Evolutionary conservation across 805 yeast species (phyloP), one percentile per base, ranked within the genome.

Genomic region (Wickerhamiella hasegawae): DNA sequence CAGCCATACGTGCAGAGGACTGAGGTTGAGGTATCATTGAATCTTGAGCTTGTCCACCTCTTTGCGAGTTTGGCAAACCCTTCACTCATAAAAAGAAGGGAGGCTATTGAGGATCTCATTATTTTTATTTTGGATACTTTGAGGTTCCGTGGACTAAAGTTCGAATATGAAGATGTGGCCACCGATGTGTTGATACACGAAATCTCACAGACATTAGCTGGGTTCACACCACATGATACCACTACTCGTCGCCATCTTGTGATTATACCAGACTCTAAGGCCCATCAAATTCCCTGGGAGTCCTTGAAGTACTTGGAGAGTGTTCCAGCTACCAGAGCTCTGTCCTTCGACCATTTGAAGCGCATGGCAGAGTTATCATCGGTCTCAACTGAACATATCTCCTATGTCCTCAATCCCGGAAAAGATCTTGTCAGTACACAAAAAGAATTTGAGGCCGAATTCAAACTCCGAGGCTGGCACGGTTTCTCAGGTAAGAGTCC

Each of bases 211-310:
- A 63, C 58, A 14, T 49, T 65, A n/a, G 52, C 18, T 3, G 21
- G 28, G 18, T 26, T 31, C 4, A 6, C 12, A 2, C 22, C 18
- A 15, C 3, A 14, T 5, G 15, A 24, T 5, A 15, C 14, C 11
- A 11, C 28, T 2, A 34, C 18, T 14, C 21, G 27, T 5, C 56
- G 62, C 5, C 95, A 85, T 52, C 58, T 76, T 0, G 73, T 87
- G 2, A 57, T 90, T 32, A 59, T 90, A 3, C 69, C 82, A 3
- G 76, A 85, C 18, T 65, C 73, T 33, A 56, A 59, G 5, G 75
- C 92, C 43, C 68, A 69, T n/a, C 51, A 54, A 15, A 61, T 90
- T 22, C 98, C 98, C 0, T 90, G 97, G 97, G 99, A 90, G 48
- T 74, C 83, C 1, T 49, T 85, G 22, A 66, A 73, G 0, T 18